These are phyloP conservation scores for Nicotiana sylvestris DNA, from an alignment of 257 asterid genomes.

Conservation along the genomic window DNA sequence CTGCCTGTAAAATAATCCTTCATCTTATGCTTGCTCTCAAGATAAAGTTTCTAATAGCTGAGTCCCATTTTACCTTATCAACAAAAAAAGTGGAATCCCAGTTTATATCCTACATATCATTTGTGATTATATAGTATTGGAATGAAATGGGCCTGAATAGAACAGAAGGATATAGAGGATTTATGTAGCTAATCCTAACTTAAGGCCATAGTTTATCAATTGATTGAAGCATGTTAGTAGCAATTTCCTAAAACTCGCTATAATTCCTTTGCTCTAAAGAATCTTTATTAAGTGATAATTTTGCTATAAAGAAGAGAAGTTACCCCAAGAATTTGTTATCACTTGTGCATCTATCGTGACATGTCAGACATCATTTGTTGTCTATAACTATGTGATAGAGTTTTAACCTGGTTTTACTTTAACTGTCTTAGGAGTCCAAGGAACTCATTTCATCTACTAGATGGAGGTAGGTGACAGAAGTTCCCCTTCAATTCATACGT, in stretches of 20 bases:
- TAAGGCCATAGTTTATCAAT: neutral
- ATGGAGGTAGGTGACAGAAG: conserved; percentile 65
- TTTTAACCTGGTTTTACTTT: neutral
- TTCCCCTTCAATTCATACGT: conserved; percentile 4
- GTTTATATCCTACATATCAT: neutral
- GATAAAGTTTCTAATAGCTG: neutral
- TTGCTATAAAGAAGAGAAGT: neutral
- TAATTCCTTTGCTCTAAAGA: neutral
- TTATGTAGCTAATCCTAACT: neutral
- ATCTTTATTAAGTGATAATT: neutral
- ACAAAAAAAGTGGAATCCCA: neutral
- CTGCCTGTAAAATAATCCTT: neutral
- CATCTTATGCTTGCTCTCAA: conserved; percentile 2
- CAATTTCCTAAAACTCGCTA: neutral
- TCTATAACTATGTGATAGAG: neutral
- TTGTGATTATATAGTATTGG: neutral
- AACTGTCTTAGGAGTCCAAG: conserved; percentile 62
- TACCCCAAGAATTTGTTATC: neutral
- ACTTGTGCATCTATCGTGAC: neutral
- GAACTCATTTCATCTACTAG: conserved; percentile 88
- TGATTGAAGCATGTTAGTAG: neutral
- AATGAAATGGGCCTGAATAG: neutral
- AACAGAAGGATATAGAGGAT: neutral
- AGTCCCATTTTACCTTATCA: neutral
- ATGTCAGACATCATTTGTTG: neutral